These are phyloP conservation scores for Backusella psychrophila DNA, from an alignment of 192 early-diverging fungal species.

Conservation along the genomic window DNA sequence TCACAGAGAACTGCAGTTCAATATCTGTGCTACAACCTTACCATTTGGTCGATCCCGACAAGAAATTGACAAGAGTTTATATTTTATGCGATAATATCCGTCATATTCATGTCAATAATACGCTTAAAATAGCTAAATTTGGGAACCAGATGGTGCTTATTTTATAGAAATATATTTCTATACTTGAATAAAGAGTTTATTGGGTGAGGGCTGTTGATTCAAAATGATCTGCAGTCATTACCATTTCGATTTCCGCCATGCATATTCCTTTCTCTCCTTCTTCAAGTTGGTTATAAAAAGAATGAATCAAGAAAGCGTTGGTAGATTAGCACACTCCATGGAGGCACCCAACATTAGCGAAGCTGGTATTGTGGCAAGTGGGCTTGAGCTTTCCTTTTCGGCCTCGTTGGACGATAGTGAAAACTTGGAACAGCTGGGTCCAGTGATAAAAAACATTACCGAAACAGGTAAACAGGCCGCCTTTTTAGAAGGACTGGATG, in stretches of 20 bases:
- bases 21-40: neutral
- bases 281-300: neutral
- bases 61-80: neutral
- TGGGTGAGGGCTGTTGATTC: too few relatives aligned
- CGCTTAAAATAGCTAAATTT: neutral
- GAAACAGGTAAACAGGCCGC: slow-evolving; percentile 81
- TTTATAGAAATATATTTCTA: neutral
- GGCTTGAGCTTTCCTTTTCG: slow-evolving; percentile 5
- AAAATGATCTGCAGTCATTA: too few relatives aligned
- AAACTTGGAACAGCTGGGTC: slow-evolving; percentile 78
- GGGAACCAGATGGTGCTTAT: neutral
- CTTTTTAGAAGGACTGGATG: slow-evolving; percentile 79
- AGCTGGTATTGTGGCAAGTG: neutral
- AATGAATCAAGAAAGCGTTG: neutral
- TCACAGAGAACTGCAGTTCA: neutral
- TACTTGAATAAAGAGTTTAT: too few relatives aligned
- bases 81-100: neutral
- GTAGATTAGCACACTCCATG: slow-evolving; percentile 1
- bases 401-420: slow-evolving; percentile 49
- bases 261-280: neutral
- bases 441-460: slow-evolving; percentile 88
- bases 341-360: neutral
- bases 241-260: too few relatives aligned
- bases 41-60: neutral
- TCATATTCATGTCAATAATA: neutral